Evolutionary conservation across 2,329 filamentous ascomycete genomes (phyloP), one percentile per base, ranked within the genome.

Genomic region (Mycosphaerella sp.): DNA sequence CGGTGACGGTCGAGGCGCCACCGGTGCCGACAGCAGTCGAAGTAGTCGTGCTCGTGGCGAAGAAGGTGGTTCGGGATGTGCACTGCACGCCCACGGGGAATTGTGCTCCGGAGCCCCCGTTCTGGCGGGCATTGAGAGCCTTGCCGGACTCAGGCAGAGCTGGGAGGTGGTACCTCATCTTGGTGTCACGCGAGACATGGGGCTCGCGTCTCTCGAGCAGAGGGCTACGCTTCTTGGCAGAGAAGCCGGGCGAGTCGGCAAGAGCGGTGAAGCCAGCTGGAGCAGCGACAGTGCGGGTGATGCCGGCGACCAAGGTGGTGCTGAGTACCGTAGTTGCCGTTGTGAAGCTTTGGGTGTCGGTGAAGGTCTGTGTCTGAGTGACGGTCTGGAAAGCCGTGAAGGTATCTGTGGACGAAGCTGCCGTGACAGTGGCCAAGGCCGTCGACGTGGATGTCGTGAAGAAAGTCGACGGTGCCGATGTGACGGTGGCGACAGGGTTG

Each of bases 21-120:
- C 40, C 48, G 12, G 46, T 41, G 21, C 21, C 32, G 6, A 11
- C 8, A 10, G 34, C 34, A 38, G 42, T 47, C 14, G 45, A 21
- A 23, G 41, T 45, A 11, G 38, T 39, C n/a, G 47, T 51, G 34
- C 29, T 21, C 34, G 42, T 54, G 34, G 17, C 14, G 42, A 49
- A 45, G 53, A 46, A 54, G 40, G 45, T 49, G 23, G 51, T 54
- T n/a, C 51, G 38, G 32, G 51, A 43, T 17, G 51, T 54, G 45
- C 51, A 54, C 10, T 29, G 46, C 17, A 54, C 36, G 11, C 45
- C 45, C 3, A 54, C 51, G 14, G 51, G 45, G 46, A 14, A 54
- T 4, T 48, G 8, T 42, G 39, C 32, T 9, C 17, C 17, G 42
- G 17, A 26, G 17, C 23, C 45, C 7, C 31, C 26, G 9, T 38